Evolutionary conservation across 345 rosid species (phyloP).

Genomic region (Salix viminalis): DNA sequence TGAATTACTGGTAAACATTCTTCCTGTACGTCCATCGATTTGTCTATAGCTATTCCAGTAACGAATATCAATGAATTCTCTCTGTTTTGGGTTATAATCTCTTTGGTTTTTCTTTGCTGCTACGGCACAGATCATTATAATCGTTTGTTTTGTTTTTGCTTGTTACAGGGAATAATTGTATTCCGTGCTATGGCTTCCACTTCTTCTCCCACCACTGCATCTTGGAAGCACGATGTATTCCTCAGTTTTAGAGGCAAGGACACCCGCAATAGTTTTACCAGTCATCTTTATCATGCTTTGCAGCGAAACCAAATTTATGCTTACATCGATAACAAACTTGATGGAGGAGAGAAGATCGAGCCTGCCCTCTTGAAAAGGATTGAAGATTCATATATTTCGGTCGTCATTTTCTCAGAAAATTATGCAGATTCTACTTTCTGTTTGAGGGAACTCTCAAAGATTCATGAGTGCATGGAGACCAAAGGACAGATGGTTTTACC

Average conservation of each 20-base stretch:
- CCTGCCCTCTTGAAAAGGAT: not conserved
- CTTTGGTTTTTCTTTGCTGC: too few species aligned
- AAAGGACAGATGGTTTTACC: not conserved
- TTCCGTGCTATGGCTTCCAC: not conserved
- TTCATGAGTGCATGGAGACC: not conserved
- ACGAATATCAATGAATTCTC: too few species aligned
- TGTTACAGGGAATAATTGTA: too few species aligned
- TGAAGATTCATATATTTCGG: not conserved
- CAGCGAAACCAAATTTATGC: not conserved
- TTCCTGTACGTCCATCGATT: too few species aligned
- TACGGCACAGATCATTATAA: not conserved
- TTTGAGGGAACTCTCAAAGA: not conserved
- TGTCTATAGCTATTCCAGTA: too few species aligned
- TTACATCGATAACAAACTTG: not conserved
- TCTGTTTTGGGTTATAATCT: not conserved
- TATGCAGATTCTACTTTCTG: not conserved
- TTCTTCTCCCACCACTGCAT: not conserved
- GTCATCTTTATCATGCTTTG: not conserved
- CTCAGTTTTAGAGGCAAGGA: conserved; percentile 1
- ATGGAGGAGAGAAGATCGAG: conserved; percentile 7
- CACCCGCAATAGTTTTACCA: not conserved
- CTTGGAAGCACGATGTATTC: not conserved
- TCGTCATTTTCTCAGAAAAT: not conserved
- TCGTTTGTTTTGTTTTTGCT: not conserved
- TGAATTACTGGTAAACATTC: too few species aligned